A percentile compares a stretch with the other conserved stretches of the same genome.
Conservation (phyloP, 1,284 basidiomycete species). For the Pisolithus thermaeus region DNA sequence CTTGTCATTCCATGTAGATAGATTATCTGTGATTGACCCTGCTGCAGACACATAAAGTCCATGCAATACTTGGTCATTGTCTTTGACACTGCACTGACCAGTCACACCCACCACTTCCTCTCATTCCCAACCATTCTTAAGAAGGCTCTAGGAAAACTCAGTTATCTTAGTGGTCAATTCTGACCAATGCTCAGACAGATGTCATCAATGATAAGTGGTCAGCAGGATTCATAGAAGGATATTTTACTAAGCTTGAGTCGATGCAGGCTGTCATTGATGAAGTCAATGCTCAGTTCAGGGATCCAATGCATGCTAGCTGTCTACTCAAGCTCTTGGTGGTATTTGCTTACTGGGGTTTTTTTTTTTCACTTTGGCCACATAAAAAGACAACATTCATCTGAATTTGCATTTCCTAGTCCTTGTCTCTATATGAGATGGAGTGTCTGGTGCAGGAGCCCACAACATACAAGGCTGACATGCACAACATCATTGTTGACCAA, state of each 20-base stretch:
- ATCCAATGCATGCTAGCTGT: constrained; percentile 62
- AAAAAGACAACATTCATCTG: constrained; percentile 98
- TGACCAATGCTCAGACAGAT: constrained; percentile 92
- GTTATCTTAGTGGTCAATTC: constrained; percentile 63
- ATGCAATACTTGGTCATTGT: constrained; percentile 99
- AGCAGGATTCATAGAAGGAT: constrained; percentile 82
- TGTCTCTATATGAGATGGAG: constrained; percentile 98
- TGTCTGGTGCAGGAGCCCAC: constrained; percentile 96
- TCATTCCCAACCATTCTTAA: constrained; percentile 97
- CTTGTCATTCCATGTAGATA: not conserved
- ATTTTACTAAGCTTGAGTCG: constrained; percentile 96
- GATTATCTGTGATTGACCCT: not conserved
- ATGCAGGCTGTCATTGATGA: constrained; percentile 98
- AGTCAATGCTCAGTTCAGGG: constrained; percentile 99
- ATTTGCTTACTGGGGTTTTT: not conserved
- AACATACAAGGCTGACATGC: constrained; percentile 96
- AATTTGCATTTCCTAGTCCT: constrained; percentile 94
- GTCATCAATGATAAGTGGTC: constrained; percentile 92
- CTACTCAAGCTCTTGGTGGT: not conserved
- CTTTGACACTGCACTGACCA: constrained; percentile 98
- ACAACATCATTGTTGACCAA: constrained; percentile 98
- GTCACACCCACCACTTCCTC: constrained; percentile 96
- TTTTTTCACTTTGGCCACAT: constrained; percentile 31
- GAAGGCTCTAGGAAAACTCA: constrained; percentile 95
- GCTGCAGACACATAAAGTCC: constrained; percentile 90